These are phyloP conservation scores for Blastocystis sp. DNA, from an alignment of 352 stramenopile species.

Conservation along the genomic window DNA sequence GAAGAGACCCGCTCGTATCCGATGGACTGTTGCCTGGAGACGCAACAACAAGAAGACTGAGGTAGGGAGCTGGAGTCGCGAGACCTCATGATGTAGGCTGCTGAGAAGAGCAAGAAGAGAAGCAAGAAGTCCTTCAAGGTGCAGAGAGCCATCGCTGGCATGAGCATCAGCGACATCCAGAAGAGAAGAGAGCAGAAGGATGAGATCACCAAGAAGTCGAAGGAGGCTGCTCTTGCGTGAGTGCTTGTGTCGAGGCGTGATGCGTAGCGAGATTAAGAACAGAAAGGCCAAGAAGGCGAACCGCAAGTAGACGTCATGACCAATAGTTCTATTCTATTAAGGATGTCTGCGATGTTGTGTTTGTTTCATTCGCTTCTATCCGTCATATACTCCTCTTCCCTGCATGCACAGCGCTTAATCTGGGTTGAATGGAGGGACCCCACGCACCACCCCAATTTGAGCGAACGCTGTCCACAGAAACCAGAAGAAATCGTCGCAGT, in stretches of 20 bases:
- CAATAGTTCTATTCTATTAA: conserved; percentile 50
- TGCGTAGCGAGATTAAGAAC: conserved; percentile 57
- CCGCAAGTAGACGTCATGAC: conserved; percentile 66
- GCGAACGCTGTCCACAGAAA: neutral
- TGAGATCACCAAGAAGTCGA: conserved; percentile 63
- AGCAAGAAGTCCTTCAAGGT: conserved; percentile 67
- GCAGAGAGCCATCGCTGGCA: conserved; percentile 48
- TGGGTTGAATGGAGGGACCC: too few species aligned
- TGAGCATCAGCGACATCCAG: conserved; percentile 61
- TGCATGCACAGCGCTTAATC: too few species aligned
- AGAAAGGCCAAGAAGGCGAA: conserved; percentile 50
- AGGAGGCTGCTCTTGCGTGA: conserved; percentile 65
- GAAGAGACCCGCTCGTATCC: conserved; percentile 98
- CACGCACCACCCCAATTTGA: too few species aligned
- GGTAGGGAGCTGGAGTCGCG: neutral
- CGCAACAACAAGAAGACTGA: conserved; percentile 74
- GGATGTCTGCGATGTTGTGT: conserved; percentile 66
- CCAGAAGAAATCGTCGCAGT: neutral
- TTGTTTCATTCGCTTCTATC: conserved; percentile 23
- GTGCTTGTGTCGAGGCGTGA: neutral
- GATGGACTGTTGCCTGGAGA: conserved; percentile 86
- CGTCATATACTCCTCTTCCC: neutral
- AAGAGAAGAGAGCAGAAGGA: conserved; percentile 61
- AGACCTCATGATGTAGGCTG: neutral
- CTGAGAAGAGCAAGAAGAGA: conserved; percentile 69